Base-by-base conservation (phyloP, 768 basidiomycete species). In the Suillus weaverae region DNA sequence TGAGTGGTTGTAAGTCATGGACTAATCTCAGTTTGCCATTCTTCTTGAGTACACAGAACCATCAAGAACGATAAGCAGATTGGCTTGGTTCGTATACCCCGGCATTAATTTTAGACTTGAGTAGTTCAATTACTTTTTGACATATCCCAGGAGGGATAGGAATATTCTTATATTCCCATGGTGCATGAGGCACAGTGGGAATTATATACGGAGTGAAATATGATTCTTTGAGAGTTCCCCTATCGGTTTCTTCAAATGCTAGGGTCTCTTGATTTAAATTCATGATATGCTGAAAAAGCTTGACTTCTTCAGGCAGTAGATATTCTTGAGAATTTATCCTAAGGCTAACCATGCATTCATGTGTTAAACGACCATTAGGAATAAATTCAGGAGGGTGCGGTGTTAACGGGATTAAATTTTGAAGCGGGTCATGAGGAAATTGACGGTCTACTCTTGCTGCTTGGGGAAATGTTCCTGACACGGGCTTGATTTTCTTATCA, bases 71-170 rank as follows among this genome's bases (percentile, higher is more conserved):
- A 39, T 83, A 84, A 0, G 80, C 78, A 0, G 73, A 74, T 48
- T 80, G 72, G 0, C 74, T 77, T 0, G 71, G 74, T 69, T 84
- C 77, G 60, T 81, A 82, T 0, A 81, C 76, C 3, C 82, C 79
- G 0, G 79, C 69, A 0, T 63, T 70, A n/a, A 81, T 73, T 64
- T 82, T 82, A 1, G 38, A 32, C 20, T 26, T 10, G 33, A 63
- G 38, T 5, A 43, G 60, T 41, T 63, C 53, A 13, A 62, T 36
- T 0, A 76, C 69, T 39, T 75, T 62, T 0, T 69, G 44, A 41
- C 65, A 67, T 10, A 74, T 71, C 1, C 72, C 72, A 16, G 72
- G 73, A 11, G 72, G 74, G 4, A 79, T 77, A 0, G 73, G 76
- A 20, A 74, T 74, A 22, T 77, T 74, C 7, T 65, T 60, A 1